Percentiles rank a stretch among this genome's conserved stretches.
Evolutionary conservation across 2,329 filamentous ascomycete genomes (phyloP).

Genomic region (Emmonsia crescens): DNA sequence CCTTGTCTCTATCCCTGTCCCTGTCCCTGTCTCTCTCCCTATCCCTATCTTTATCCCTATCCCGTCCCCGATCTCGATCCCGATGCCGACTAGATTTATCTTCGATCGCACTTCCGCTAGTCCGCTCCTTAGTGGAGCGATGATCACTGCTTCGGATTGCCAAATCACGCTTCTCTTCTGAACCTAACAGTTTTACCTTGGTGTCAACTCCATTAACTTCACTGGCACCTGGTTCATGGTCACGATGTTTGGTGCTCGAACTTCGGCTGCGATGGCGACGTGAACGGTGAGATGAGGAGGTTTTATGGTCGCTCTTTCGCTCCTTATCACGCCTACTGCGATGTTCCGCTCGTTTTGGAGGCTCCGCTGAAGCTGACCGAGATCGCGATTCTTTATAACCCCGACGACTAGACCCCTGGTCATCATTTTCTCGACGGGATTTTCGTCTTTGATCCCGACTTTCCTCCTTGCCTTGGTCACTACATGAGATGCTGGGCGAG

Average conservation of each 20-base stretch:
- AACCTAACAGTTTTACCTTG: conserved; percentile 17
- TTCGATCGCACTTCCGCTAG: conserved; percentile 20
- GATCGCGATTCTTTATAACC: conserved; percentile 45
- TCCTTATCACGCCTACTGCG: conserved; percentile 52
- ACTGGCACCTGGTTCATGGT: conserved; percentile 3
- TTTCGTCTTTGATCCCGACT: conserved; percentile 21
- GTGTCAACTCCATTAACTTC: conserved; percentile 7
- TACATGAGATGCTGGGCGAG: conserved; percentile 21
- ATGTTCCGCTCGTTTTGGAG: conserved; percentile 46
- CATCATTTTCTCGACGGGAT: conserved; percentile 30
- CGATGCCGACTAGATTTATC: conserved; percentile 21
- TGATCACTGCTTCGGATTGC: conserved; percentile 18
- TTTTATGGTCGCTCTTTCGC: conserved; percentile 29
- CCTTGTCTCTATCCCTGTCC: conserved; percentile 19
- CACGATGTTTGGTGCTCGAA: conserved; percentile 23
- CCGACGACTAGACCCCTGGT: conserved; percentile 28
- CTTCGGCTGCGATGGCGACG: conserved; percentile 39
- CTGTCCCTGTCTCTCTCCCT: conserved; percentile 17
- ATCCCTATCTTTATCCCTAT: conserved; percentile 17
- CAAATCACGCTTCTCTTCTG: conserved; percentile 15
- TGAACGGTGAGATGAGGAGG: conserved; percentile 36
- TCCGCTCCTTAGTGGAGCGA: conserved; percentile 22
- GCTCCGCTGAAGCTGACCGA: conserved; percentile 55
- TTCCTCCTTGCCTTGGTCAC: conserved; percentile 28
- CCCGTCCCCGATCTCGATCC: conserved; percentile 24